Base-by-base conservation (phyloP, 352 stramenopile species). In the Peronosclerospora sorghi region DNA sequence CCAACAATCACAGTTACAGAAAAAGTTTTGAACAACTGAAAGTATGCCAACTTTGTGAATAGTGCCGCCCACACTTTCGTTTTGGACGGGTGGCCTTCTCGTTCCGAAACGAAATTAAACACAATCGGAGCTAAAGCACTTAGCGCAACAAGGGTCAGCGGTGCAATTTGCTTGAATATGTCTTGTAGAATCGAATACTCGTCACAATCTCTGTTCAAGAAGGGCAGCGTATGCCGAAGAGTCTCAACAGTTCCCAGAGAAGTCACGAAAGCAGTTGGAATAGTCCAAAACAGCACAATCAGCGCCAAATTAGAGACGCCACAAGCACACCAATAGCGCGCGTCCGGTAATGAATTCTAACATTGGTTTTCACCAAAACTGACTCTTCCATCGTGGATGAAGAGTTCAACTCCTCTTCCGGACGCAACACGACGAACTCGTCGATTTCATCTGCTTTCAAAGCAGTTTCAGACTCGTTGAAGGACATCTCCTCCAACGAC, bases 1-100 rank as follows among this genome's bases (percentile, higher is more conserved):
- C 78, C 78, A 20, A 85, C 65, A 32, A 90, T 56, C 20, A 86
- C 75, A 0, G 71, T 83, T 19, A 87, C 78, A 42, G 85, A 85
- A 45, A 90, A 90, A 20, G 84, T 86, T 44, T 90, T 74, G n/a
- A 86, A 66, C 14, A 87, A 48, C 55, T 90, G 78, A 39, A 90
- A 90, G 40, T 83, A 87, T 28, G 64, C 73, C n/a, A 90, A 56
- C 41, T 90, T 90, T 0, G 70, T 73, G 42, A 90, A 87, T 34
- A 84, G 37, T 0, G 73, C 62, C 9, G 75, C 73, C 0, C 66
- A 58, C 27, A 86, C 62, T 21, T 87, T 67, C 0, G 73, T 78
- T 32, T 74, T 73, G 1, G 75, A 87, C 15, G 68, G 56, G 41
- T 90, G 73, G 0, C 78, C 78, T 42, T 90, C 78, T 27, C 73